Evolutionary conservation across 176 grass and related monocot species (phyloP), one percentile per base, ranked within the genome.

Genomic region (Avena insularis): DNA sequence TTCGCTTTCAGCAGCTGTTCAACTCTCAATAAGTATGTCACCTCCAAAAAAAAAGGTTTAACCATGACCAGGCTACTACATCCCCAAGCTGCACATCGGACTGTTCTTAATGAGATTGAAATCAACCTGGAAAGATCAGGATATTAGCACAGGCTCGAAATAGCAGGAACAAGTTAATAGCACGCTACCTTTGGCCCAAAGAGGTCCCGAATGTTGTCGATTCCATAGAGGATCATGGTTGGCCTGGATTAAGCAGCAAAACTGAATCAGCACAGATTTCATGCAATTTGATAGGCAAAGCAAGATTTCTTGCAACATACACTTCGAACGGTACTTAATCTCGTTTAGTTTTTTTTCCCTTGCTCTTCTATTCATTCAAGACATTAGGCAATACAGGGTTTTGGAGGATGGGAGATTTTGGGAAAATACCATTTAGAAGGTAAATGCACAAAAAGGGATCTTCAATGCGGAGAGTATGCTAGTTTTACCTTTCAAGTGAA

Each of bases 181-280:
- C 48, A 64, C 2, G 59, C 21, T 94, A 99, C 97, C 97, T 96
- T 96, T 12, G 97, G 92, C 15, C 97, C 97, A 86, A 99, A 99
- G 87, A 99, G 94, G 66, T 94, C 91, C 49, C 92, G 71, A 14
- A 99, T 99, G 70, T 96, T 96, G 82, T 95, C 90, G 56, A 96
- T 89, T 11, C 91, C 91, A 70, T 94, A 91, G 27, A 96, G 85
- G 72, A 99, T 99, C 94, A 99, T 99, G 29, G 97, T 96, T 31
- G 97, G 97, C 79, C 94, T 99, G 73, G 77, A 66, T 83, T 46
- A 27, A 69, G 59, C 53, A 76, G 48, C 9, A 82, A 19, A 68
- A 31, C 15, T 15, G 12, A 8, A 4, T 85, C 45, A 91, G 14
- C 36, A 4, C 12, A 33, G 0, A 27, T 70, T 61, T 68, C 40